Conservation (phyloP, 306 rosid species). For the Malus domestica region DNA sequence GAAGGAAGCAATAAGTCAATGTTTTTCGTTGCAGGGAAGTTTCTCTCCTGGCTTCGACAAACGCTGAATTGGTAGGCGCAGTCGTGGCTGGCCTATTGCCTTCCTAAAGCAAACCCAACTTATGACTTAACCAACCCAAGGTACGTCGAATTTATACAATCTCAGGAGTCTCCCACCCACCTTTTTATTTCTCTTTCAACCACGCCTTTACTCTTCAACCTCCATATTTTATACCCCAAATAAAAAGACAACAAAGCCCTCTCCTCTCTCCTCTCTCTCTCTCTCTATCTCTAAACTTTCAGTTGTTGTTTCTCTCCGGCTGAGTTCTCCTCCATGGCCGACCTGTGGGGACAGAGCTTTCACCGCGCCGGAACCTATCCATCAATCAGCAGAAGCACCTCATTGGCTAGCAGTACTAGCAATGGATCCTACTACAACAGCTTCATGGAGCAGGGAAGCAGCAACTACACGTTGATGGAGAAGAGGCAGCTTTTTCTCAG, state of each 20-base stretch:
- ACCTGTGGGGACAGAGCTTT: constrained; percentile 17
- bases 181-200: background rate
- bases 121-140: constrained; percentile 11
- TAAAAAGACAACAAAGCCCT: background rate
- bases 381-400: constrained; percentile 41
- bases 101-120: constrained; percentile 9
- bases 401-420: constrained; percentile 24
- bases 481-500: constrained; percentile 73
- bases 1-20: background rate
- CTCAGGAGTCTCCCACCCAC: background rate
- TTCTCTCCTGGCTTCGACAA: background rate
- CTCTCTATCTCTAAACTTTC: background rate
- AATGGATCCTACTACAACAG: background rate
- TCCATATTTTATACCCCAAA: background rate
- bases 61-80: constrained; percentile 40
- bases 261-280: background rate
- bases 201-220: background rate
- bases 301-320: constrained; percentile 2
- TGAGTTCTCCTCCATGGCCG: constrained; percentile 5
- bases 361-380: constrained; percentile 19
- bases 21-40: background rate
- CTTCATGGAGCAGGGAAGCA: constrained; percentile 22
- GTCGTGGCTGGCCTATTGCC: constrained; percentile 1
- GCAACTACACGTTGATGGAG: constrained; percentile 46
- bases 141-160: constrained; percentile 12